These are phyloP conservation scores for Nannochloris sp. DNA, from an alignment of 139 green algal genomes.

Conservation along the genomic window DNA sequence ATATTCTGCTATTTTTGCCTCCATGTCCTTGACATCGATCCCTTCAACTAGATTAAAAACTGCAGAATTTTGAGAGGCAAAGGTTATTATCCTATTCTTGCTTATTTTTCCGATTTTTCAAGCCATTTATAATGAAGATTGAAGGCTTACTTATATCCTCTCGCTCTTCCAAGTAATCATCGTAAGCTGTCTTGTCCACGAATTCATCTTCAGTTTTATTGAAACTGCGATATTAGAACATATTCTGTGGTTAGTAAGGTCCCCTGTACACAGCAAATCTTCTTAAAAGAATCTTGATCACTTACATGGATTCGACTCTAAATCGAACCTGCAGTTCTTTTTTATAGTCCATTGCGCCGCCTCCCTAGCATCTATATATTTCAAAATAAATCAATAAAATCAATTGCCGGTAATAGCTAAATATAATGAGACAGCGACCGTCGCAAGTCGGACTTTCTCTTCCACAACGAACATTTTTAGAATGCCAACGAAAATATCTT, in stretches of 20 bases:
- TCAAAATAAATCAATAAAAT: no score
- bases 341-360: background rate
- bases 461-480: no score
- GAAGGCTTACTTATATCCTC: constrained; percentile 69
- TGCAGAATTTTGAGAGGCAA: no score
- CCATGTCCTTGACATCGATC: constrained; percentile 15
- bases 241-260: background rate
- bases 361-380: no score
- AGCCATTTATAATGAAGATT: background rate
- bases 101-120: background rate
- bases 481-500: no score
- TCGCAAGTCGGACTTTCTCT: no score
- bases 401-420: no score
- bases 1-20: constrained; percentile 29
- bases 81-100: background rate
- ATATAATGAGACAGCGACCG: no score
- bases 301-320: constrained; percentile 41
- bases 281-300: background rate
- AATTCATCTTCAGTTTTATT: constrained; percentile 64
- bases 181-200: constrained; percentile 31
- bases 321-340: constrained; percentile 35
- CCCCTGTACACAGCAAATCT: background rate
- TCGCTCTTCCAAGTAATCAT: constrained; percentile 66
- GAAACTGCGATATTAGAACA: constrained; percentile 35
- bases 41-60: constrained; percentile 42